A percentile compares a stretch with the other conserved stretches of the same genome.
These are phyloP conservation scores for Nannochloris sp. DNA, from an alignment of 139 green algal genomes.

Conservation along the genomic window DNA sequence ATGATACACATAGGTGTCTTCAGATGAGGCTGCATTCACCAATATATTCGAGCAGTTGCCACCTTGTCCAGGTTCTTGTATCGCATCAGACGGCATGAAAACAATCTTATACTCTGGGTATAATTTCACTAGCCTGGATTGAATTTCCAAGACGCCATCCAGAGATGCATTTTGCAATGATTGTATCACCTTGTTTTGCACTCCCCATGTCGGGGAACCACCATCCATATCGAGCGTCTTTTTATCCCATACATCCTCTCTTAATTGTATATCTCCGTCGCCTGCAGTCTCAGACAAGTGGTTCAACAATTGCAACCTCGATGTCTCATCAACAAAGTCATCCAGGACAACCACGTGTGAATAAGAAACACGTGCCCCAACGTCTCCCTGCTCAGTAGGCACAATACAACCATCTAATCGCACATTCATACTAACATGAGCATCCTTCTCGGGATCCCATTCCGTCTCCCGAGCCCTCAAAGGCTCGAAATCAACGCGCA, in stretches of 20 bases:
- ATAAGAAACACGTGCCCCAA: constrained; percentile 32
- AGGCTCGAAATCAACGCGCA: neutral
- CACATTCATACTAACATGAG: constrained; percentile 40
- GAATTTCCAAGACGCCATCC: constrained; percentile 57
- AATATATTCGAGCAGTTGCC: constrained; percentile 65
- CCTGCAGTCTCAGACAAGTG: constrained; percentile 10
- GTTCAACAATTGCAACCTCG: constrained; percentile 28
- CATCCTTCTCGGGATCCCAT: constrained; percentile 11
- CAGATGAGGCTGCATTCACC: constrained; percentile 67
- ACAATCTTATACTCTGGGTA: constrained; percentile 63
- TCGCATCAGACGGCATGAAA: constrained; percentile 61
- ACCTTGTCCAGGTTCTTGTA: constrained; percentile 33
- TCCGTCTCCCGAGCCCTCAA: neutral
- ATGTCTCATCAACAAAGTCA: constrained; percentile 42
- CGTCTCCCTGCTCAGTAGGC: constrained; percentile 18
- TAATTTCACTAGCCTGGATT: constrained; percentile 50
- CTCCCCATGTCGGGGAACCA: constrained; percentile 47
- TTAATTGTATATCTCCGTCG: constrained; percentile 1
- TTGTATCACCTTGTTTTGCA: constrained; percentile 34
- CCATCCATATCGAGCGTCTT: constrained; percentile 47
- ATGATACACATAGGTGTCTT: constrained; percentile 68
- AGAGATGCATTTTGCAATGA: constrained; percentile 25
- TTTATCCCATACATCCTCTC: constrained; percentile 45
- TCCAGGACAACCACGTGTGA: constrained; percentile 55
- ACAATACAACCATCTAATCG: constrained; percentile 64